A percentile compares a stretch with the other conserved stretches of the same genome.
Conservation (phyloP, 1,284 basidiomycete genomes). For the Ustilago xerochloae region DNA sequence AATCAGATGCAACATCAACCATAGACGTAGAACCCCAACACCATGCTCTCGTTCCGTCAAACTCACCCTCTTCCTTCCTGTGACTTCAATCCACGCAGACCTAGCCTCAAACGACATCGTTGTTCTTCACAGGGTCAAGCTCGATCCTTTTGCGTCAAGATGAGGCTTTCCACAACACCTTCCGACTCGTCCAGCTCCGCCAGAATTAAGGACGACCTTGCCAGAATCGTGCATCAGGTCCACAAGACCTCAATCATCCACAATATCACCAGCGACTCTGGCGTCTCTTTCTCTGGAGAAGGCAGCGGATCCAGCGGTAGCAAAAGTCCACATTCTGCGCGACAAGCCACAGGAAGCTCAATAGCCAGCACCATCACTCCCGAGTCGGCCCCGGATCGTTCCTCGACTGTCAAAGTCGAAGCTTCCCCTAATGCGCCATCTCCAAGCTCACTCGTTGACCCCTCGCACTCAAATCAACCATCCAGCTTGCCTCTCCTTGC, state of each 20-base stretch:
- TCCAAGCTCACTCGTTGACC: not conserved
- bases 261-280: conserved; percentile 50
- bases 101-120: conserved; percentile 25
- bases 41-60: conserved; percentile 31
- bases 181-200: conserved; percentile 10
- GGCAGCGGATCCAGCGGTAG: not conserved
- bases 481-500: conserved; percentile 10
- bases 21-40: not conserved
- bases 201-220: conserved; percentile 26
- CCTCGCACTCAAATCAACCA: not conserved
- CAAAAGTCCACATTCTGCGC: too few species aligned
- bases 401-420: conserved; percentile 28
- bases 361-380: conserved; percentile 51
- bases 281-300: conserved; percentile 39
- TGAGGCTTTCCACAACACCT: conserved; percentile 11
- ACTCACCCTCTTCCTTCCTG: conserved; percentile 20
- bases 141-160: conserved; percentile 26
- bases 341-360: conserved; percentile 38
- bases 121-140: conserved; percentile 18
- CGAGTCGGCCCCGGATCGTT: conserved; percentile 23
- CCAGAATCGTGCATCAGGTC: conserved; percentile 26
- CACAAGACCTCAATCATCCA: conserved; percentile 43
- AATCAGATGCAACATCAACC: not conserved
- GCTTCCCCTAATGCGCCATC: not conserved
- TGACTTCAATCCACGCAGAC: conserved; percentile 9